phyloP scores from a whole-genome alignment of 164 flowering plant genomes.

The Nelumbo lutea region DNA sequence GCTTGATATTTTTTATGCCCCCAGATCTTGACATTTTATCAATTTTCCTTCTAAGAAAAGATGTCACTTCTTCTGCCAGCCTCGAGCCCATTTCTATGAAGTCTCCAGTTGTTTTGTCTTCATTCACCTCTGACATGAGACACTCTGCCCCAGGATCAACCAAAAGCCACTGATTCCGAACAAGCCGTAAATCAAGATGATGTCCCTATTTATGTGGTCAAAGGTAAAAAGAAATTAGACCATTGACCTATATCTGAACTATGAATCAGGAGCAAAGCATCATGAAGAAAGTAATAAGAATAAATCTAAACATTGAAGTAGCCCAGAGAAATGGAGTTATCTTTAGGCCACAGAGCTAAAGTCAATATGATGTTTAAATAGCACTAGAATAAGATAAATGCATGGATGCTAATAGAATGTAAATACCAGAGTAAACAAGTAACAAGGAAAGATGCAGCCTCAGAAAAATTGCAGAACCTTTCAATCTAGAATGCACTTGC shows the following conservation, averaged over 20 bases:
- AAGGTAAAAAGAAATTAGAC: slow-evolving; percentile 8
- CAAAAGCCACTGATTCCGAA: slow-evolving; percentile 96
- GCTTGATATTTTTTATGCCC: slow-evolving; percentile 52
- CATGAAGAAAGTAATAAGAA: not conserved
- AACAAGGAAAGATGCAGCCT: too few relatives aligned
- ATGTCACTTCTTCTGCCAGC: slow-evolving; percentile 81
- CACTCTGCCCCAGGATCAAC: slow-evolving; percentile 87
- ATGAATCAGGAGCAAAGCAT: slow-evolving; percentile 4
- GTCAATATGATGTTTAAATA: not conserved
- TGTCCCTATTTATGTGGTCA: slow-evolving; percentile 61
- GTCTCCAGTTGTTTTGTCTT: slow-evolving; percentile 88
- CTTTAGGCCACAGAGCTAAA: not conserved
- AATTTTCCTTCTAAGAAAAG: slow-evolving; percentile 83
- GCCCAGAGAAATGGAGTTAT: not conserved
- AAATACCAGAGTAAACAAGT: too few relatives aligned
- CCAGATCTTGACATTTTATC: slow-evolving; percentile 76
- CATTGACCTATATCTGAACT: not conserved
- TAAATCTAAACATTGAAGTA: not conserved
- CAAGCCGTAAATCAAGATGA: slow-evolving; percentile 96
- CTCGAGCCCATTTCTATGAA: slow-evolving; percentile 90
- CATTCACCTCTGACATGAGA: slow-evolving; percentile 92
- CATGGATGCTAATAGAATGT: too few relatives aligned
- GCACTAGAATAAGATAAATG: not conserved
- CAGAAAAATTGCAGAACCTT: too few relatives aligned
- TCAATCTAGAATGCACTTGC: too few relatives aligned